phyloP scores from a whole-genome alignment of 441 rosid genomes.

The Adansonia madagascariensis region DNA sequence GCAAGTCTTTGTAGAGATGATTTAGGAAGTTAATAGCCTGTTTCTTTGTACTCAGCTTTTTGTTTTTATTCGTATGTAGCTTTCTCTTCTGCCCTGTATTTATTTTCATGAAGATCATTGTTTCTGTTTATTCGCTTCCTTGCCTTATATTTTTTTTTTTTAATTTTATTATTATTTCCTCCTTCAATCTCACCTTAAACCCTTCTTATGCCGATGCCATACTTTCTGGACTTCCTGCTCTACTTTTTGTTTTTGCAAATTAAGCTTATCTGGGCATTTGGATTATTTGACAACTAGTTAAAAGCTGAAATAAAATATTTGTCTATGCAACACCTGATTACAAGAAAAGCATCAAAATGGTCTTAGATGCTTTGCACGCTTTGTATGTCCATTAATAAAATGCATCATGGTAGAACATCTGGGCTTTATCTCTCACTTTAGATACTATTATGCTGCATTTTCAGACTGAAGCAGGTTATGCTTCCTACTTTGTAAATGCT shows the following conservation, averaged over 20 bases:
- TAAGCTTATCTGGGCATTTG: neutral
- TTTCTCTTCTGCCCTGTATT: constrained; percentile 8
- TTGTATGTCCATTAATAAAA: neutral
- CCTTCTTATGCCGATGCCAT: neutral
- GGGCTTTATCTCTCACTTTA: constrained; percentile 2
- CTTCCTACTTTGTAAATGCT: neutral
- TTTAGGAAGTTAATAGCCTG: constrained; percentile 25
- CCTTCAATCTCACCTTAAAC: neutral
- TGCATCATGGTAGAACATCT: neutral
- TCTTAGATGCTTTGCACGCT: neutral
- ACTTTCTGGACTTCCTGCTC: constrained; percentile 5
- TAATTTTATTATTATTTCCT: neutral
- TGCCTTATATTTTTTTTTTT: neutral
- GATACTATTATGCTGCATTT: neutral
- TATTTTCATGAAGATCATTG: constrained; percentile 12
- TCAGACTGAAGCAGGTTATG: neutral
- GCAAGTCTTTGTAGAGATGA: constrained; percentile 28
- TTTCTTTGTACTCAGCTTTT: constrained; percentile 17
- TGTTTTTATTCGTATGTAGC: constrained; percentile 8
- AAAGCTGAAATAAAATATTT: neutral
- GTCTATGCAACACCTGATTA: neutral
- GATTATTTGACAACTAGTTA: neutral
- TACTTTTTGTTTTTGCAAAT: neutral
- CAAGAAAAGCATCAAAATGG: neutral
- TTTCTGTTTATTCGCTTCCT: neutral